Evolutionary conservation across 2,329 filamentous ascomycete genomes (phyloP), one percentile per base, ranked within the genome.

Genomic region (Aspergillus tubingensis): DNA sequence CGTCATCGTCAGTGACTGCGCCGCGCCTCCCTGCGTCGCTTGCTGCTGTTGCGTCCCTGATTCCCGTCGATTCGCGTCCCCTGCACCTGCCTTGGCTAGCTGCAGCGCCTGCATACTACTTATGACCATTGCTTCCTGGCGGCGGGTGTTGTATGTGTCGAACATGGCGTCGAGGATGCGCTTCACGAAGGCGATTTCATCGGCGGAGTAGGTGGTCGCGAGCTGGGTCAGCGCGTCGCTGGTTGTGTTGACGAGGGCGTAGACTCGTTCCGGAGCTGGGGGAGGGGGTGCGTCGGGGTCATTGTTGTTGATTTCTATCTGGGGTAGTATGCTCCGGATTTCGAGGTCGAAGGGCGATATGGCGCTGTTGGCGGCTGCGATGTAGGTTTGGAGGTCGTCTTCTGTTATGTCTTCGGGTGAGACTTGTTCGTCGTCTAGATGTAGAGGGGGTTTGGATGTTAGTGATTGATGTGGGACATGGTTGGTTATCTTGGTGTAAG

Each of bases 111-210:
- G 88, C 74, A 92, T 91, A 48, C 86, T 84, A 11, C 87, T 90
- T 3, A 98, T 80, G 3, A 91, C 92, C 85, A 97, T 88, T 25
- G 92, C 85, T 76, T 99, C 94, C 70, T 88, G 86, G n/a, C 86
- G 82, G 8, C 82, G 83, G 0, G 88, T 91, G 72, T 98, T 98
- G 79, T 92, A 88, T 19, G 86, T 89, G 65, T 96, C 91, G 72
- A 98, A 99, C 86, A 99, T 96, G 68, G 85, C 87, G 74, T 97
- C 93, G 0, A 99, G 84, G 3, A 97, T 75, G 8, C 95, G 84
- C 77, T 96, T 95, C 57, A 98, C 86, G 73, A 92, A 99, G 0
- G 90, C 87, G 32, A 98, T 91, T 79, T 98, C 93, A 67, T 96
- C 92, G 0, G 91, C 80, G 7, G 83, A 85, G 72, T 90, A 91